Conservation (phyloP, 257 asterid genomes). For the Euphrasia confusa region DNA sequence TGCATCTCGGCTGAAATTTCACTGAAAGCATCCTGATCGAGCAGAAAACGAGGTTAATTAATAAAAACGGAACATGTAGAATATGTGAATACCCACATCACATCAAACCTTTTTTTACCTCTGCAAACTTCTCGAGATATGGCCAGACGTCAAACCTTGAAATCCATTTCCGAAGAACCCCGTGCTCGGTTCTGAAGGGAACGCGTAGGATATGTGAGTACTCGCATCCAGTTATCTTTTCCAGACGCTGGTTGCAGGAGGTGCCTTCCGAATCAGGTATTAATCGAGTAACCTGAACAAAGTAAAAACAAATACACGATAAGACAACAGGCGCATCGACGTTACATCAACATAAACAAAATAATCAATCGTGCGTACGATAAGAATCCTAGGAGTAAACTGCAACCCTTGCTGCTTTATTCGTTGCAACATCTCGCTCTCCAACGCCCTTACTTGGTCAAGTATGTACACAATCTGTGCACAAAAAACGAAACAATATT, state of each 20-base stretch:
- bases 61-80: too few species aligned
- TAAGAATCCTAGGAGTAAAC: constrained; percentile 71
- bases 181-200: constrained; percentile 78
- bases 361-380: constrained; percentile 39
- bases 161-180: constrained; percentile 87
- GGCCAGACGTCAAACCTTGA: constrained; percentile 99
- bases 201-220: constrained; percentile 81
- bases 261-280: constrained; percentile 98
- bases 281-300: constrained; percentile 75
- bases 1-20: constrained; percentile 96
- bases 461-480: constrained; percentile 83
- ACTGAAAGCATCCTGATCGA: constrained; percentile 58
- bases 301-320: constrained; percentile 17
- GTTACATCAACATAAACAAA: not conserved
- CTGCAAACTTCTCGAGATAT: constrained; percentile 80
- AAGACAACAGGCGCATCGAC: constrained; percentile 1
- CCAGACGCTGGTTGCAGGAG: constrained; percentile 88
- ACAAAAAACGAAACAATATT: not conserved
- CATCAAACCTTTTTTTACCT: constrained; percentile 34
- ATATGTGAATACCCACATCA: too few species aligned
- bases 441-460: constrained; percentile 98
- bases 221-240: constrained; percentile 78
- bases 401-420: constrained; percentile 83
- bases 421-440: constrained; percentile 81
- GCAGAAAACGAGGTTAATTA: too few species aligned